phyloP scores from a whole-genome alignment of 345 rosid genomes.

The Gossypium turneri region DNA sequence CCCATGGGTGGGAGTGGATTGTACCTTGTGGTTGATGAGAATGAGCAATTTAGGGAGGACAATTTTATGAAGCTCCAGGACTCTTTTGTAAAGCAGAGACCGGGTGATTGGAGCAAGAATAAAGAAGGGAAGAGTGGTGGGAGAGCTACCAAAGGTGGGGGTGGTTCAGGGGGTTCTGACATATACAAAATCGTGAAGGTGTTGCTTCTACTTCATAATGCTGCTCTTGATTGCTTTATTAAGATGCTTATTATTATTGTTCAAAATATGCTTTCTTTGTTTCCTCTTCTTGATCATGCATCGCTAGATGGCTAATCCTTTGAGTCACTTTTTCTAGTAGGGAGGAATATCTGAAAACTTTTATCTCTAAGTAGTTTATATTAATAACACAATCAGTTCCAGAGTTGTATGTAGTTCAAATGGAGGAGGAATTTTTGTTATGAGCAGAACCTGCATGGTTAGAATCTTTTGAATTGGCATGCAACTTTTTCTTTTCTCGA shows the following conservation, averaged over 20 bases:
- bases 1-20: slow-evolving; percentile 89
- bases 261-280: background rate
- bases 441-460: background rate
- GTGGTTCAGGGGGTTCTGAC: slow-evolving; percentile 76
- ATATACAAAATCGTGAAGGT: slow-evolving; percentile 98
- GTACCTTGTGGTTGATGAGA: slow-evolving; percentile 95
- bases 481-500: background rate
- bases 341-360: background rate
- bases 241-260: background rate
- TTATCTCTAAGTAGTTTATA: background rate
- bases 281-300: background rate
- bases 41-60: slow-evolving; percentile 87
- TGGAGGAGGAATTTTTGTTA: background rate
- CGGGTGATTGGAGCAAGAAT: slow-evolving; percentile 47
- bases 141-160: slow-evolving; percentile 70
- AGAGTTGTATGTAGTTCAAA: background rate
- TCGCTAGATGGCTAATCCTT: background rate
- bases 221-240: slow-evolving; percentile 12
- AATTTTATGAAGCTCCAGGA: slow-evolving; percentile 87
- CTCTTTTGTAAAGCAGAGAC: slow-evolving; percentile 68
- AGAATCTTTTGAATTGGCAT: background rate
- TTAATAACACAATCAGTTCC: background rate
- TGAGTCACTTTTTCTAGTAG: background rate
- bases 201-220: slow-evolving; percentile 19
- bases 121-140: slow-evolving; percentile 75